Conservation (phyloP, 2,329 filamentous ascomycete species). For the Pseudogymnoascus sp. region DNA sequence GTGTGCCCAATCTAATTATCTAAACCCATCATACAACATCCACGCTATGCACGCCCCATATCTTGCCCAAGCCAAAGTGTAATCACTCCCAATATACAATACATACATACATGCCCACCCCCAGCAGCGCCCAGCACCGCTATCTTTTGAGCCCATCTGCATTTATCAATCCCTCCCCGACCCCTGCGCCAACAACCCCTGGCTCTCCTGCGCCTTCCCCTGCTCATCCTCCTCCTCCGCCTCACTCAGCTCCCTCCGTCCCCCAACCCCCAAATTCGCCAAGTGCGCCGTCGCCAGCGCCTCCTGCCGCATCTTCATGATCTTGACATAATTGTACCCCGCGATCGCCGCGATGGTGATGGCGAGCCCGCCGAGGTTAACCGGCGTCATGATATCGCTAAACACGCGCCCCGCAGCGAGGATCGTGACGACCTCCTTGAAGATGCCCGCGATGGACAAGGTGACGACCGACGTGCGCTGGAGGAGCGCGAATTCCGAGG, state of each 20-base stretch:
- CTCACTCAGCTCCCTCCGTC: neutral
- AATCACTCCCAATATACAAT: neutral
- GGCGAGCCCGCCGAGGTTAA: conserved; percentile 83
- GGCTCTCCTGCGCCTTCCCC: neutral
- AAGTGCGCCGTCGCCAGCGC: conserved; percentile 47
- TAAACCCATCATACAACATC: neutral
- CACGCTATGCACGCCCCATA: neutral
- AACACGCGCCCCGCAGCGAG: conserved; percentile 80
- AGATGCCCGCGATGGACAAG: conserved; percentile 91
- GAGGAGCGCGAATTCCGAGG: conserved; percentile 88
- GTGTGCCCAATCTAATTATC: neutral
- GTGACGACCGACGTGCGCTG: conserved; percentile 95
- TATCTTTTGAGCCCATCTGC: neutral
- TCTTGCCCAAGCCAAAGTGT: neutral
- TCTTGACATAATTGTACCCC: conserved; percentile 92
- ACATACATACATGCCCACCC: neutral
- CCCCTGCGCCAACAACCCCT: neutral
- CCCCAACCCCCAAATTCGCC: conserved; percentile 7
- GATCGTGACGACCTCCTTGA: conserved; percentile 98
- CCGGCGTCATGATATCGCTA: conserved; percentile 73
- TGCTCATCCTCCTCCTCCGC: neutral
- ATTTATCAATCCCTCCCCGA: neutral
- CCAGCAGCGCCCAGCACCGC: neutral
- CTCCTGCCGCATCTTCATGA: conserved; percentile 76
- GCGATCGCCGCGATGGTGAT: conserved; percentile 81